Base-by-base conservation (phyloP, 306 rosid species). In the Cucurbita pepo region DNA sequence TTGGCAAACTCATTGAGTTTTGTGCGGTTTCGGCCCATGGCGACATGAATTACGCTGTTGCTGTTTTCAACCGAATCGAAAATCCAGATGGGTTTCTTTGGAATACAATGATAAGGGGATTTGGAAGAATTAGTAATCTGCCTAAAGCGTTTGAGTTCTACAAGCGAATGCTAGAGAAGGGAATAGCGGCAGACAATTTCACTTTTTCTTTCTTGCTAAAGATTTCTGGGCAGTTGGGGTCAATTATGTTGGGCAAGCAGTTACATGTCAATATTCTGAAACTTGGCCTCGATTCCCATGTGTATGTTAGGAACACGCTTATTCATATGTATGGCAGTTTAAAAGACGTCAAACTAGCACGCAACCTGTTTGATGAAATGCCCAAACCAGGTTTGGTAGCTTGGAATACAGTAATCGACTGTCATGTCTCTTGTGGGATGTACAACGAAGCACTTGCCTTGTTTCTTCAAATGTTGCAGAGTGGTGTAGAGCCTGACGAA, bases 61-160 rank as follows among this genome's bases (percentile, higher is more conserved):
- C 82, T 6, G 83, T 86, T 15, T 89, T 92, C 56, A 15, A 81
- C 45, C 43, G 47, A 14, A 70, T 92, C 21, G 51, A 81, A 52
- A 85, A 79, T 75, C 88, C 96, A 6, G 91, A 92, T 58, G 82
- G 79, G 8, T 92, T 89, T 77, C 76, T 85, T 3, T 88, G 86
- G 86, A 89, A 92, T 61, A 81, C 96, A 56, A 88, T 88, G 86
- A 86, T 89, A 25, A 88, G 97, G 58, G 97, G 92, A 16, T 85
- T 85, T 65, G 91, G 88, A 21, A 86, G 80, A 43, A 69, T 79
- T 10, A 6, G 12, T 52, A 71, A 79, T 71, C 83, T 87, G 12
- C 58, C 53, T 37, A 80, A 47, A 1, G 88, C 95, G 45, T 52
- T 92, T 67, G 56, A 65, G 67, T 88, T 85, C 50, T 88, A 72